Conservation (phyloP, 371 early-diverging fungal genomes). For the Thermomucor indicae-seudaticae region DNA sequence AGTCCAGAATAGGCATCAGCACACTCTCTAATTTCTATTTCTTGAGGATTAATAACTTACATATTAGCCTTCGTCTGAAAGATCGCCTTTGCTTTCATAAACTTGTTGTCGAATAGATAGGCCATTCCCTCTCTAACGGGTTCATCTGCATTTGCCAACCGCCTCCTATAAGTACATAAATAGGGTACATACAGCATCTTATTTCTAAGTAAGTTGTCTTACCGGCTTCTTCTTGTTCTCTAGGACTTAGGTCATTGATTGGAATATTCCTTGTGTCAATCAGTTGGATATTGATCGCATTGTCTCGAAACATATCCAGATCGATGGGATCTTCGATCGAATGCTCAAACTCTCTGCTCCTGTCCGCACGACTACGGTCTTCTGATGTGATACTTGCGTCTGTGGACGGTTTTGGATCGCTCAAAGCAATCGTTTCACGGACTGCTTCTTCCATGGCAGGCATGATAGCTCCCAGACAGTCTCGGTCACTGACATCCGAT, state of each 20-base stretch:
- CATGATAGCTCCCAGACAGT: constrained; percentile 10
- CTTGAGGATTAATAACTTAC: constrained; percentile 14
- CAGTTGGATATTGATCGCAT: constrained; percentile 10
- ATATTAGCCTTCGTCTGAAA: constrained; percentile 35
- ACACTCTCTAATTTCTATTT: neutral
- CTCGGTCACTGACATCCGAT: neutral
- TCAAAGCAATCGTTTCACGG: constrained; percentile 5
- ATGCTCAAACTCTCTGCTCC: constrained; percentile 18
- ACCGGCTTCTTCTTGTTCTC: constrained; percentile 56
- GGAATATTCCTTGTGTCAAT: constrained; percentile 20
- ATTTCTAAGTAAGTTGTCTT: neutral
- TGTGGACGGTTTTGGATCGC: neutral
- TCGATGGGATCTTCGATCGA: constrained; percentile 19
- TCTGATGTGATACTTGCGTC: constrained; percentile 4
- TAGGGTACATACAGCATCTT: too few species aligned
- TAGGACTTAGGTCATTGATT: constrained; percentile 39
- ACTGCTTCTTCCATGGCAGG: constrained; percentile 14
- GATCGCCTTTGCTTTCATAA: constrained; percentile 44
- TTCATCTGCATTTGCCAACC: constrained; percentile 22
- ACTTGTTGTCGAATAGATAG: constrained; percentile 43
- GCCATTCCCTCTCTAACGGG: constrained; percentile 38
- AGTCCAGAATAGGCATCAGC: neutral
- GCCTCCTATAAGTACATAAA: neutral
- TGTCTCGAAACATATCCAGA: constrained; percentile 16
- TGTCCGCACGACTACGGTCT: constrained; percentile 5